Evolutionary conservation across 768 basidiomycete genomes (phyloP), one percentile per base, ranked within the genome.

Genomic region (Xerocomus brunneocitrinus): DNA sequence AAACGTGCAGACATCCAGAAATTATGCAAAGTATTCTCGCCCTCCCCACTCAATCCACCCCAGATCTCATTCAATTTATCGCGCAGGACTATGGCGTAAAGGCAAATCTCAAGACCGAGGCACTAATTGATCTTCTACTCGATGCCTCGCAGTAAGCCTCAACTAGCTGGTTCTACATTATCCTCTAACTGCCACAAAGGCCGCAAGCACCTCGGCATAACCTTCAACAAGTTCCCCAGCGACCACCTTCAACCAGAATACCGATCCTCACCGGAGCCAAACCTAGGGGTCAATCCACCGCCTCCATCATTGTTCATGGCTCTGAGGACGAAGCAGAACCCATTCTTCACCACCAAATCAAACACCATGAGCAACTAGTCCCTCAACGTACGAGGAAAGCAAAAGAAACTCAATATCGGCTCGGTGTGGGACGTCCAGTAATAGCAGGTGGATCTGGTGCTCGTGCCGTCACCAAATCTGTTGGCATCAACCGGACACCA

Each of bases 31-130:
- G 87, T 85, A 60, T 35, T 56, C 51, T 32, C 30, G 39, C 51
- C 55, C 3, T 35, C 62, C 50, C 63, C 59, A 44, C 62, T 46
- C 46, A 39, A 35, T 47, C 9, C 9, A 40, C 46, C 41, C 9
- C 55, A 34, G 51, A 58, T 55, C 58, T 65, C 52, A 62, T 52
- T 12, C 56, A 48, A 25, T 39, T 40, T 53, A 39, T 55, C 45
- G 49, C 27, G 50, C 38, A 91, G 88, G 86, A 89, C 60, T 82
- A 85, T 63, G 87, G 88, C 53, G 81, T 91, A 56, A 87, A 80
- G 70, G 89, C 89, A 42, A 91, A 91, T 69, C 78, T 90, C 64
- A 91, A 88, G 74, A 81, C 86, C 24, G 87, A 89, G 62, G 83
- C 81, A 44, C 73, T 91, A 57, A 89, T 91, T 62, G 85, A 89